These are phyloP conservation scores for Plantago coronopus DNA, from an alignment of 305 asterid species.

Conservation along the genomic window DNA sequence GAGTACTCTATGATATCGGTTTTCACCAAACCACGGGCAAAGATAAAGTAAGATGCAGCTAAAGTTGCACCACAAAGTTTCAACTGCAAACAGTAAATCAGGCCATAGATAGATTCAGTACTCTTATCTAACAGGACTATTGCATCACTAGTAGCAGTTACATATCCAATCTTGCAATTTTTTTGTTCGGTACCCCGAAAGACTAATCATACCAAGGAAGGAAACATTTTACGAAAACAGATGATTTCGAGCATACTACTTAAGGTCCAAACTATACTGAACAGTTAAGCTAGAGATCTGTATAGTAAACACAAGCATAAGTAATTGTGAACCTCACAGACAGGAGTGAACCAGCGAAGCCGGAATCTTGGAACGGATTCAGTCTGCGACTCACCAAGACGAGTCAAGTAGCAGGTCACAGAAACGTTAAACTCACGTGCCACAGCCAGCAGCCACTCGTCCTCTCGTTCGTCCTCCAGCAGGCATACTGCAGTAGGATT, in stretches of 20 bases:
- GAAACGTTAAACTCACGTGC: conserved; percentile 82
- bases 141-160: no score
- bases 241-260: no score
- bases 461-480: conserved; percentile 66
- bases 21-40: conserved; percentile 41
- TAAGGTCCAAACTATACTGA: not conserved
- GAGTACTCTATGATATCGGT: conserved; percentile 39
- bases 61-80: conserved; percentile 79
- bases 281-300: not conserved
- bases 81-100: conserved; percentile 57
- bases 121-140: no score
- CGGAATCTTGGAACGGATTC: conserved; percentile 38
- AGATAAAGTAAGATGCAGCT: conserved; percentile 72
- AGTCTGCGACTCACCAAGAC: conserved; percentile 16
- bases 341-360: conserved; percentile 96
- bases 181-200: rapidly evolving
- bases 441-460: conserved; percentile 75
- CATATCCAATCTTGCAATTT: no score
- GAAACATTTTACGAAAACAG: no score
- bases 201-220: no score
- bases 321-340: conserved; percentile 50
- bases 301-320: no score
- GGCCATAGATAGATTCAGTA: not conserved
- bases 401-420: conserved; percentile 65
- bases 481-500: conserved; percentile 86